Evolutionary conservation across 2,329 filamentous ascomycete genomes (phyloP), one percentile per base, ranked within the genome.

Genomic region (Fusarium luffae): DNA sequence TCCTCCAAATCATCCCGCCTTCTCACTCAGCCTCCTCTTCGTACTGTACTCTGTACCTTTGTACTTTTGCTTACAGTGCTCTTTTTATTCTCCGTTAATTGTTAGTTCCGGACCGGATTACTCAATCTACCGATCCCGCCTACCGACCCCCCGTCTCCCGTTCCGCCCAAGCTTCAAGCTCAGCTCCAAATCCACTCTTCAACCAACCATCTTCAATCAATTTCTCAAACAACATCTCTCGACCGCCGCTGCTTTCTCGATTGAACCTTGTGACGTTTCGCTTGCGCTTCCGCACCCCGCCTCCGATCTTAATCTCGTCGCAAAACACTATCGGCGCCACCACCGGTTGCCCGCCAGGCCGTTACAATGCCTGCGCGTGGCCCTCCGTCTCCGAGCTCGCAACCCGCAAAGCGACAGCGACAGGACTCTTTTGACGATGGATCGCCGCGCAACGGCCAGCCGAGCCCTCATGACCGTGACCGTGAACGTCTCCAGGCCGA

Each of bases 321-420:
- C 66, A 66, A 52, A 69, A 54, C 34, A n/a, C 37, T 43, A 66
- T 71, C 68, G 68, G 64, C 64, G 63, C 64, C 66, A 49, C 61
- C 63, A 52, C 68, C 72, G 59, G 66, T 66, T 68, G 74, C 72
- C 72, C 68, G 74, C 71, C 72, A 71, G 72, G 73, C 73, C 68
- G 66, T 75, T 70, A 77, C 63, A 60, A 80, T 80, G 79, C 76
- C 77, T 71, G 73, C 77, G 73, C 72, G 85, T 85, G 85, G 82
- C 82, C 84, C 86, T 75, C 82, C 84, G 62, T 85, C 85, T 62
- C 83, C 85, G 71, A 80, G 79, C 72, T 78, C 82, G 44, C 83
- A 87, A 72, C 85, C 86, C 44, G 79, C 82, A 73, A 90, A 90
- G 79, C 87, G 88, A 71, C 82, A 84, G 66, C 85, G 87, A 68